Evolutionary conservation across 2,329 filamentous ascomycete species (phyloP).

Genomic region (Fusarium sp.): DNA sequence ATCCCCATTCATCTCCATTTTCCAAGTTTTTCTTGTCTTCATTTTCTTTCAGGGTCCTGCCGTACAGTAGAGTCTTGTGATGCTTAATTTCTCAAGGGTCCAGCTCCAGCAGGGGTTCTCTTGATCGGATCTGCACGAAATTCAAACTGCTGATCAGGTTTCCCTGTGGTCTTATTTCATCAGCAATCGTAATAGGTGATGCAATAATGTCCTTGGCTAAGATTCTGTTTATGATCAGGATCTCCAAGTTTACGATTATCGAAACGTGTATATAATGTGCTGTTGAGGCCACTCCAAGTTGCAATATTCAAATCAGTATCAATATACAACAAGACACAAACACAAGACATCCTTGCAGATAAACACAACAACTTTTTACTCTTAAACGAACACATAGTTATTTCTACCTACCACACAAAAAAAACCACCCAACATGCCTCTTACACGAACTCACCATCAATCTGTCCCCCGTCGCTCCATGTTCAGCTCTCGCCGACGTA

Average conservation of each 20-base stretch:
- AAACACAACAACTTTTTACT: not conserved
- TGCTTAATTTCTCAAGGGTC: constrained; percentile 4
- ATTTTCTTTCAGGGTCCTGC: constrained; percentile 12
- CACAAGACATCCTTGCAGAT: constrained; percentile 15
- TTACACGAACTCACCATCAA: constrained; percentile 43
- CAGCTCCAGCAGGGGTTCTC: not conserved
- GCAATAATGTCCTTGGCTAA: constrained; percentile 28
- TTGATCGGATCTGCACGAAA: constrained; percentile 18
- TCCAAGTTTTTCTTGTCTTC: constrained; percentile 34
- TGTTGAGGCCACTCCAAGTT: not conserved
- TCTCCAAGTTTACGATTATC: constrained; percentile 1
- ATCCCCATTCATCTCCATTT: constrained; percentile 18
- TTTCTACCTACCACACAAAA: not conserved
- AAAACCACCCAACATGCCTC: constrained; percentile 48
- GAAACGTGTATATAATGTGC: constrained; percentile 32
- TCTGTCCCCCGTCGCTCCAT: constrained; percentile 47
- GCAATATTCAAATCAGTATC: not conserved
- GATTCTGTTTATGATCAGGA: not conserved
- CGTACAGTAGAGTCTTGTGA: not conserved
- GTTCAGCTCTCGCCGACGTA: constrained; percentile 42
- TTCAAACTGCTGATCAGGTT: constrained; percentile 8
- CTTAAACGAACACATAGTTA: not conserved
- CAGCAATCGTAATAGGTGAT: constrained; percentile 37
- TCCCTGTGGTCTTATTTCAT: constrained; percentile 28
- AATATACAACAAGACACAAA: constrained; percentile 15